Evolutionary conservation across 1,284 basidiomycete species (phyloP), one percentile per base, ranked within the genome.

Genomic region (Xerocomus minutiporus): DNA sequence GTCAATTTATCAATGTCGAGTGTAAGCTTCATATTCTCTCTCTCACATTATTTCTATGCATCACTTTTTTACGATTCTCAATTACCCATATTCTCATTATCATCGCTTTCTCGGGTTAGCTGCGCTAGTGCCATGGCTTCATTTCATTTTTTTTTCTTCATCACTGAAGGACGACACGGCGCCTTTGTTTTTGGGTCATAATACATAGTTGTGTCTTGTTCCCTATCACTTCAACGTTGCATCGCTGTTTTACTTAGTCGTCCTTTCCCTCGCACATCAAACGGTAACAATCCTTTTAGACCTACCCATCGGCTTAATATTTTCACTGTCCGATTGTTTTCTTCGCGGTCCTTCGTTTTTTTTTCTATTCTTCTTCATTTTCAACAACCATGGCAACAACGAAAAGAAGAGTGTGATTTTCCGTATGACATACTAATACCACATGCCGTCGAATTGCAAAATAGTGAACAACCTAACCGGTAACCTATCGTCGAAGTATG

Each of bases 41-140:
- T 50, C 43, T 50, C 51, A 52, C 59, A 57, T 66, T 65, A 69
- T 63, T 59, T 59, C 57, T 69, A 68, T 68, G 67, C 65, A 67
- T 57, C 38, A 45, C 56, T 44, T 43, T 51, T 36, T 59, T 44
- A 54, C 54, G 28, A 50, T 53, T 60, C 54, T 38, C 59, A 55
- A 54, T 57, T 57, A 60, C 56, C 47, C 51, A 38, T 20, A 48
- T 54, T 45, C 53, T 46, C 57, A 53, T 45, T 53, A 52, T 52
- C 45, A n/a, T 25, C 40, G 43, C 45, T 50, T 46, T 48, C 46
- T 57, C 45, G 57, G 61, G 61, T 53, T 41, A 41, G 58, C 57
- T 56, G 49, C 61, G 55, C 59, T 62, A 64, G 67, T 20, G 55
- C 58, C 62, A 40, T 28, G 20, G 20, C 20, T 20, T 20, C 20